Conservation (phyloP, 2,329 filamentous ascomycete species). For the Trichoderma koningiopsis region DNA sequence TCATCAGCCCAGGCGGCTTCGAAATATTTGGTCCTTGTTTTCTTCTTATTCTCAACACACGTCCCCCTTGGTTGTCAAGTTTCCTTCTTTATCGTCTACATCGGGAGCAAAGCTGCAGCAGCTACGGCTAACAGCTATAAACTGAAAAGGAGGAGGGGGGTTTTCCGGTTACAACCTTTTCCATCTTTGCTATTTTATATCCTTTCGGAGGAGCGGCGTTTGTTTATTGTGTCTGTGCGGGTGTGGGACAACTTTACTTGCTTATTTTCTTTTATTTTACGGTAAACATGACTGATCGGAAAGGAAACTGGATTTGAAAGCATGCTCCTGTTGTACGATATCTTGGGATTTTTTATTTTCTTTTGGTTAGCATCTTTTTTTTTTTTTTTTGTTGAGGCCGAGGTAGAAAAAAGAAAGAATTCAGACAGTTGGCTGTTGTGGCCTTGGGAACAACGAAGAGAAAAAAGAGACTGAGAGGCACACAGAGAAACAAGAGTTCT, state of each 20-base stretch:
- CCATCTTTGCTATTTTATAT: conserved; percentile 12
- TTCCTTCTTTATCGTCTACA: conserved; percentile 15
- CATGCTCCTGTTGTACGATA: conserved; percentile 39
- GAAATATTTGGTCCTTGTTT: background rate
- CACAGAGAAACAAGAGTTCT: background rate
- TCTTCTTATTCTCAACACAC: background rate
- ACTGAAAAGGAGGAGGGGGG: conserved; percentile 23
- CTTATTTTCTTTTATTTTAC: conserved; percentile 20
- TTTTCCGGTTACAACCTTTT: conserved; percentile 11
- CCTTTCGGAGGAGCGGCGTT: conserved; percentile 3
- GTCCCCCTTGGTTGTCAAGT: background rate
- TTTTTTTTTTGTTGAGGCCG: conserved; percentile 27
- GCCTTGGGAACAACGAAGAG: background rate
- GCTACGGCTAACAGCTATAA: background rate
- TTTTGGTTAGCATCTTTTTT: conserved; percentile 30
- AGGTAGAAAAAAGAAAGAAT: conserved; percentile 21
- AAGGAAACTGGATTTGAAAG: conserved; percentile 26
- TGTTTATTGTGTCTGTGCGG: conserved; percentile 23
- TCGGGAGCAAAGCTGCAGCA: conserved; percentile 12
- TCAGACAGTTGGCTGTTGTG: conserved; percentile 9
- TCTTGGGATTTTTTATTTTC: conserved; percentile 18
- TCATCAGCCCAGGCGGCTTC: background rate
- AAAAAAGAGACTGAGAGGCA: background rate
- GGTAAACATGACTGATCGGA: conserved; percentile 31
- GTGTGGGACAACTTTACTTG: conserved; percentile 29